phyloP scores from a whole-genome alignment of 768 basidiomycete species.

The Mycena epipterygia region DNA sequence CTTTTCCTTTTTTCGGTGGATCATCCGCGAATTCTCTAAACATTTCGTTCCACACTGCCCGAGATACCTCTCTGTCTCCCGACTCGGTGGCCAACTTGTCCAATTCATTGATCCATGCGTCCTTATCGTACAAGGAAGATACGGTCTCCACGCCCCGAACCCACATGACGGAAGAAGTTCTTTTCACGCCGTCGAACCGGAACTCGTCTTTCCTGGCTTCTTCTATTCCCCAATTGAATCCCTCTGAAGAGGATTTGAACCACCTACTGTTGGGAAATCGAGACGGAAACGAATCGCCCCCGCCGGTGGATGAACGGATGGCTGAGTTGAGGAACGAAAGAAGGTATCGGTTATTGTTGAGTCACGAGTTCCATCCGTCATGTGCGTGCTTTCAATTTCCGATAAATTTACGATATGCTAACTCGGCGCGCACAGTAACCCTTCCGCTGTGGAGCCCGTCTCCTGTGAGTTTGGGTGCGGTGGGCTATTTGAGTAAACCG shows the following conservation, averaged over 20 bases:
- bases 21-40: constrained; percentile 27
- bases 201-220: constrained; percentile 48
- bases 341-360: constrained; percentile 74
- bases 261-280: constrained; percentile 35
- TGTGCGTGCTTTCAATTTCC: constrained; percentile 56
- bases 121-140: constrained; percentile 48
- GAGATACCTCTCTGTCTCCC: constrained; percentile 35
- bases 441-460: constrained; percentile 81
- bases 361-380: constrained; percentile 78
- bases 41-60: constrained; percentile 42
- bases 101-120: constrained; percentile 30
- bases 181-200: constrained; percentile 54
- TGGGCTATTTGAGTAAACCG: constrained; percentile 81
- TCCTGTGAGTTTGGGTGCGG: constrained; percentile 73
- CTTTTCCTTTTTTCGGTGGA: constrained; percentile 24
- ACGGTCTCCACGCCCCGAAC: constrained; percentile 48
- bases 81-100: constrained; percentile 28
- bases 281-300: constrained; percentile 56
- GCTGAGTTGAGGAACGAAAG: constrained; percentile 69
- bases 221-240: constrained; percentile 34
- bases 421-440: constrained; percentile 57
- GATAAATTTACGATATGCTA: constrained; percentile 6
- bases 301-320: constrained; percentile 52
- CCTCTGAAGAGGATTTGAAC: constrained; percentile 42
- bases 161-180: constrained; percentile 54